phyloP scores from a whole-genome alignment of 2,329 filamentous ascomycete genomes.

The Cladorrhinum sp. region DNA sequence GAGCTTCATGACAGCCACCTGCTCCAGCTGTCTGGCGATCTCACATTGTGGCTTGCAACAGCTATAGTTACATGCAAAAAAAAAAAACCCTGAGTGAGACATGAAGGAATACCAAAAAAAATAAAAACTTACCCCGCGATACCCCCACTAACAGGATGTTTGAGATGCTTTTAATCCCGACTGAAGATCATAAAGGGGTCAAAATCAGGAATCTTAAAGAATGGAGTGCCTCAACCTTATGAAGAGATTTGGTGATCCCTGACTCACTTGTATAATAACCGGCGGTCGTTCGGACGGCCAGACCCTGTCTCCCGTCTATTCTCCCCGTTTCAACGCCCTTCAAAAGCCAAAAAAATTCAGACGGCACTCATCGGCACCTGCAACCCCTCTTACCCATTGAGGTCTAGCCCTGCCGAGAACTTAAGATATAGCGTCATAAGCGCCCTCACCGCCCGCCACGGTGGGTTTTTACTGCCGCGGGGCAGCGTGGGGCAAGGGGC shows the following conservation, averaged over 20 bases:
- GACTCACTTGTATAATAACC: conserved; percentile 8
- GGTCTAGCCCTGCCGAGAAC: conserved; percentile 21
- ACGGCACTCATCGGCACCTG: conserved; percentile 3
- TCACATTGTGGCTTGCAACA: not conserved
- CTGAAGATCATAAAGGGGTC: not conserved
- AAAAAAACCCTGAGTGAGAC: not conserved
- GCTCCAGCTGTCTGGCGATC: not conserved
- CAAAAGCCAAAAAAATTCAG: conserved; percentile 7
- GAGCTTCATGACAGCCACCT: not conserved
- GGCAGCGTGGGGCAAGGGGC: conserved; percentile 22
- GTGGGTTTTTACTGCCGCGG: conserved; percentile 27
- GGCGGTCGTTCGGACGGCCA: conserved; percentile 6
- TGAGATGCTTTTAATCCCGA: not conserved
- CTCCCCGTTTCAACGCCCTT: not conserved
- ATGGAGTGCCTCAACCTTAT: conserved; percentile 4
- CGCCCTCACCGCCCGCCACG: conserved; percentile 24
- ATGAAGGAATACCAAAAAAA: not conserved
- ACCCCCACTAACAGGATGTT: conserved; percentile 4
- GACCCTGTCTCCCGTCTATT: conserved; percentile 9
- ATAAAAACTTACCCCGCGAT: conserved; percentile 10
- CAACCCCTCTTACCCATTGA: conserved; percentile 34
- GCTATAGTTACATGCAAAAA: not conserved
- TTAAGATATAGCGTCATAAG: conserved; percentile 28
- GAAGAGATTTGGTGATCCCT: conserved; percentile 14
- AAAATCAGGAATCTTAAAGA: not conserved